Evolutionary conservation across 169 alveolate genomes (phyloP).

Genomic region (Cryptosporidium xiaoi): DNA sequence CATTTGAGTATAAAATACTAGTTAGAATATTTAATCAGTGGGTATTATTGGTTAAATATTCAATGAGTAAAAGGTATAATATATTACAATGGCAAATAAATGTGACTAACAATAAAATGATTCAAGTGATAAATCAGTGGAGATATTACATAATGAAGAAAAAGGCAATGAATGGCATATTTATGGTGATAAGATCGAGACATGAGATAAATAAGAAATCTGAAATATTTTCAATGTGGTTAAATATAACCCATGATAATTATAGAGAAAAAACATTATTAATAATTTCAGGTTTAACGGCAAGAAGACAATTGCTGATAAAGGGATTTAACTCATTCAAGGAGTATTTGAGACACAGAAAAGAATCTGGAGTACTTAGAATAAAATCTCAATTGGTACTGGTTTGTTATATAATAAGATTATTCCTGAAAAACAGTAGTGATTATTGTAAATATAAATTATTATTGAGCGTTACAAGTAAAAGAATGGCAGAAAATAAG

Average conservation of each 20-base stretch:
- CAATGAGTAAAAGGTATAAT: constrained; percentile 55
- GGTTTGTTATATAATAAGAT: constrained; percentile 3
- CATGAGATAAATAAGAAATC: background rate
- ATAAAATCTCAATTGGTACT: background rate
- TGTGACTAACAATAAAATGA: background rate
- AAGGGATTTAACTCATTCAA: constrained; percentile 4
- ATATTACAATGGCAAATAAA: constrained; percentile 57
- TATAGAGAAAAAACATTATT: constrained; percentile 48
- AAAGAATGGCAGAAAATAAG: background rate
- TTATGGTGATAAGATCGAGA: background rate
- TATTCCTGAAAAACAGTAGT: constrained; percentile 2
- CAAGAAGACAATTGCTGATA: constrained; percentile 22
- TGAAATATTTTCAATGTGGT: constrained; percentile 6
- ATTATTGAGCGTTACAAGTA: background rate
- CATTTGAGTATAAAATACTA: background rate
- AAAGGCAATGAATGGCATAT: background rate
- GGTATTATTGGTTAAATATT: constrained; percentile 29
- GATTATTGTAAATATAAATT: constrained; percentile 18
- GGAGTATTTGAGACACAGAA: constrained; percentile 7
- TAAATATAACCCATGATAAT: constrained; percentile 19
- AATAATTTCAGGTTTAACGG: constrained; percentile 42
- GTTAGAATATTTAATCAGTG: constrained; percentile 17
- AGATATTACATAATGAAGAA: background rate
- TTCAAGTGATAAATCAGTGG: constrained; percentile 3
- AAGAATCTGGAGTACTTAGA: background rate